Evolutionary conservation across 2,329 filamentous ascomycete species (phyloP), one percentile per base, ranked within the genome.

Genomic region (Elsinoe arachidis): DNA sequence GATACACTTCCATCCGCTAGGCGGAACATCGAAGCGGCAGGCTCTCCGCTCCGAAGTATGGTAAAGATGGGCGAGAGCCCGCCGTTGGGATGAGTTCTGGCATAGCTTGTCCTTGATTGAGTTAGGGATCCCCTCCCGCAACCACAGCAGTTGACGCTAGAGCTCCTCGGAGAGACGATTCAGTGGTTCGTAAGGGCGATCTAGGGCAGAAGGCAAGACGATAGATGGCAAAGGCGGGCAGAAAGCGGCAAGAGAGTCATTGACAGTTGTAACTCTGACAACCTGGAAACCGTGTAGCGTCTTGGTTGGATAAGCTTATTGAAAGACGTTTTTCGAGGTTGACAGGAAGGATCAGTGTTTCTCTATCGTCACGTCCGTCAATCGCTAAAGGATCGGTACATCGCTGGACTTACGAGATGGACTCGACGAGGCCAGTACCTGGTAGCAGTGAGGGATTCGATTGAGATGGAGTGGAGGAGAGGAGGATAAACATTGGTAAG

Each of bases 221-320:
- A 23, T n/a, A 17, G 19, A 26, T 35, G 46, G 26, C 46, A 37
- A 34, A 34, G 30, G 38, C 17, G 17, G 14, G 38, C 17, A 41
- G 38, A 41, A 41, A 39, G 14, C 17, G 37, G 37, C 14, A n/a
- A 19, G 14, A 39, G 37, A 39, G 14, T 39, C 37, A n/a, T 10
- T 19, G 17, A 4, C 17, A 39, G 37, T 3, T 39, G 41, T 53
- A 38, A 34, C 49, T 53, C 34, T 38, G 49, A 53, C 49, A 53
- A 53, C 49, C 12, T 21, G 12, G 12, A 19, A 34, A 15, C 41
- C 9, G 15, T 46, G 19, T 30, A 23, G 19, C 41, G 41, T 17
- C 5, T 14, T 15, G 12, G 26, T 34, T 51, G 12, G 34, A 53
- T 46, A 53, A 34, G 49, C 49, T 53, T 53, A 53, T 53, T 53